These are phyloP conservation scores for Fonsecaea monophora DNA, from an alignment of 2,329 filamentous ascomycete species.

Conservation along the genomic window DNA sequence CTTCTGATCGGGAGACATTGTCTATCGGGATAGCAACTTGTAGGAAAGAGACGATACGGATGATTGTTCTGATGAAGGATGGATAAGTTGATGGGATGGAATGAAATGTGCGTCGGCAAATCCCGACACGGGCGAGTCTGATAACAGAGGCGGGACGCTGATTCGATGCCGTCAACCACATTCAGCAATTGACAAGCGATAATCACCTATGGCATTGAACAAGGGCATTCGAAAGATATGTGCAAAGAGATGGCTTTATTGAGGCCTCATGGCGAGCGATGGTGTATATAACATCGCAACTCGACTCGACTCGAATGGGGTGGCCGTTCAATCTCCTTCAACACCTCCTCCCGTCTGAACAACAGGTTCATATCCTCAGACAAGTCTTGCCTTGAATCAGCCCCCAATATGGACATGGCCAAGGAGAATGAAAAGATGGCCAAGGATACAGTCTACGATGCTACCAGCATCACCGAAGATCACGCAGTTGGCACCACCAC, in stretches of 20 bases:
- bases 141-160: conserved; percentile 14
- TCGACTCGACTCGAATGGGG: conserved; percentile 11
- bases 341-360: background rate
- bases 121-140: conserved; percentile 6
- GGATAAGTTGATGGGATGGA: background rate
- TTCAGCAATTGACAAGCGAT: background rate
- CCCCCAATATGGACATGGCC: conserved; percentile 11
- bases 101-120: conserved; percentile 9
- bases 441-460: conserved; percentile 20
- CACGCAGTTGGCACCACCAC: conserved; percentile 16
- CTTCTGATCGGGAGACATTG: conserved; percentile 19
- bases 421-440: conserved; percentile 30
- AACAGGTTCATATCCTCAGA: background rate
- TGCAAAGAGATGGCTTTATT: background rate
- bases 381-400: background rate
- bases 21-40: background rate
- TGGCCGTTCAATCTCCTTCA: conserved; percentile 10
- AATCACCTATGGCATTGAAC: background rate
- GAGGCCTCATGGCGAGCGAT: conserved; percentile 11
- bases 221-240: background rate
- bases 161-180: conserved; percentile 4
- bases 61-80: background rate
- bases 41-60: background rate
- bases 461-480: conserved; percentile 9
- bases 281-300: conserved; percentile 18